Evolutionary conservation across 1,139 yeast genomes (phyloP), one percentile per base, ranked within the genome.

Genomic region (Taphrina sp.): DNA sequence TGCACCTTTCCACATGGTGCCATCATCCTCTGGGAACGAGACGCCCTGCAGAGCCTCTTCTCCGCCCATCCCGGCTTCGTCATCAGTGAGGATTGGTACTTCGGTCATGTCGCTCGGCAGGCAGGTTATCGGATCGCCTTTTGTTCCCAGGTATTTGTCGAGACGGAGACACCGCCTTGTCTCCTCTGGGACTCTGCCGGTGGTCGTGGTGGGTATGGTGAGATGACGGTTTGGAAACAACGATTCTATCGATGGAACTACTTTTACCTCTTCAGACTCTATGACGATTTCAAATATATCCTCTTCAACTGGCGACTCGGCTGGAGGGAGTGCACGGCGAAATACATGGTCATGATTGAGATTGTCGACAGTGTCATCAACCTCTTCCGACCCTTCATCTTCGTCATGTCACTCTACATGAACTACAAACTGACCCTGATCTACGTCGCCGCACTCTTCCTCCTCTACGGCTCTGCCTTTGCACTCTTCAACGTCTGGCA

Each of bases 171-270:
- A 5, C 52, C 52, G 29, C 47, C 52, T n/a, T 35, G 42, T 16
- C 24, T 35, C 22, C 24, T 45, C 42, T 45, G 33, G 31, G 42
- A 34, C 23, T 3, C 12, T 26, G 17, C 22, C 14, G 42, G 42
- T 5, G 42, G 42, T 35, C 41, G 52, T 12, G 52, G 52, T 20
- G 52, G 52, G 34, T 45, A 34, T 35, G 52, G 52, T 34, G 52
- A 45, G 52, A 45, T 45, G 52, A 45, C 52, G 34, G 52, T 45
- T 34, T 45, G 52, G 52, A 45, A 45, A 22, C 52, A 45, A 24
- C 52, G 52, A 10, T 45, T 45, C 35, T 35, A 36, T 23, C 52
- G 52, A 8, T 45, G 52, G 52, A 45, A 45, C 34, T 45, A 35
- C 42, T 45, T 36, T 12, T 45, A 16, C 41, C 24, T 45, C 19